Evolutionary conservation across 495 filamentous ascomycete genomes (phyloP).

Genomic region (Podospora appendiculata): DNA sequence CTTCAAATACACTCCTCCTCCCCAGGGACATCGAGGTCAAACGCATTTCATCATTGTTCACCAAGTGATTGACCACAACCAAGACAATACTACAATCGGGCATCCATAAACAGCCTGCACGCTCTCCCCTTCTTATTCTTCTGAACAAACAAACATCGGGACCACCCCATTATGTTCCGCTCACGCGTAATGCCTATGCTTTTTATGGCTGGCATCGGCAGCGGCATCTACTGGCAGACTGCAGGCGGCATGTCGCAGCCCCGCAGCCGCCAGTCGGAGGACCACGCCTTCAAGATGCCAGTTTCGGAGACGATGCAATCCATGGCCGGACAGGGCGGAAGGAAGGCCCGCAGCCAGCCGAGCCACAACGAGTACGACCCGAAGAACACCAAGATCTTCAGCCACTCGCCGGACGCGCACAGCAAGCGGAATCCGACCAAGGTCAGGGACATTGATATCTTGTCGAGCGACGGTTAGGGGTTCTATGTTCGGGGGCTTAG

Average conservation of each 20-base stretch:
- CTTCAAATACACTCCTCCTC: no score
- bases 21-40: no score
- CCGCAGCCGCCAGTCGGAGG: slow-evolving; percentile 1
- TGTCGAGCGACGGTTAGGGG: not conserved
- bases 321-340: slow-evolving; percentile 10
- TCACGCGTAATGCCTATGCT: slow-evolving; percentile 12
- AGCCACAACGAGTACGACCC: slow-evolving; percentile 5
- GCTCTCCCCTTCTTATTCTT: no score
- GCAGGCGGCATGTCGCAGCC: slow-evolving; percentile 18
- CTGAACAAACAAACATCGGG: no score
- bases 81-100: no score
- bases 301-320: slow-evolving; percentile 14
- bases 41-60: no score
- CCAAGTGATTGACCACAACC: no score
- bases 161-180: slow-evolving; percentile 1
- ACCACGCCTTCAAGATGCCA: not conserved
- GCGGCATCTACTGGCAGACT: slow-evolving; percentile 14
- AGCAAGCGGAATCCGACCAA: slow-evolving; percentile 11
- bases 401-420: not conserved
- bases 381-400: slow-evolving; percentile 6
- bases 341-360: slow-evolving; percentile 1
- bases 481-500: not conserved
- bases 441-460: not conserved
- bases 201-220: slow-evolving; percentile 6
- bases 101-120: no score